Evolutionary conservation across 495 filamentous ascomycete genomes (phyloP).

Genomic region (Massariosphaeria phaeospora): DNA sequence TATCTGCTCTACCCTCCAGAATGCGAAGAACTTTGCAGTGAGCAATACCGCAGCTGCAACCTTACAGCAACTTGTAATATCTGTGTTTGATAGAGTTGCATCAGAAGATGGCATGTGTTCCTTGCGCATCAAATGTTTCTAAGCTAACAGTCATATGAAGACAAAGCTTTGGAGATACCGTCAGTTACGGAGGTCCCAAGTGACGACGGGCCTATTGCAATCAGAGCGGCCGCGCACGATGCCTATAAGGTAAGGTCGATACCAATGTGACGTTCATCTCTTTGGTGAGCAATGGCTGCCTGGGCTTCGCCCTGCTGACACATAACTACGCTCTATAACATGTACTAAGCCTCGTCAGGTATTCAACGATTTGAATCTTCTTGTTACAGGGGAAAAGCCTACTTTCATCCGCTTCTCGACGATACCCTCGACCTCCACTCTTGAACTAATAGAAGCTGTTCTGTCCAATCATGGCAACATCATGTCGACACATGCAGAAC

Average conservation of each 20-base stretch:
- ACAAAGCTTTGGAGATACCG: conserved; percentile 48
- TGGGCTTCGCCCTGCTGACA: too few relatives aligned
- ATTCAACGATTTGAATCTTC: conserved; percentile 82
- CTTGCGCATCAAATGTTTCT: not conserved
- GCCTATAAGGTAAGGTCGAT: conserved; percentile 69
- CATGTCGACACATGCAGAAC: conserved; percentile 72
- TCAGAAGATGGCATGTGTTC: conserved; percentile 63
- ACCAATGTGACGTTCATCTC: too few relatives aligned
- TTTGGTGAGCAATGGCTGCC: too few relatives aligned
- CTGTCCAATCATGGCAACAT: conserved; percentile 77
- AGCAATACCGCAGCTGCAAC: conserved; percentile 93
- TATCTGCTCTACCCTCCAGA: conserved; percentile 85
- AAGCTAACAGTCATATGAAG: conserved; percentile 25
- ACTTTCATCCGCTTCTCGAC: conserved; percentile 71
- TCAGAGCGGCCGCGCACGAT: conserved; percentile 76
- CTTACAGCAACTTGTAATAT: conserved; percentile 85
- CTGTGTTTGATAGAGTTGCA: conserved; percentile 85
- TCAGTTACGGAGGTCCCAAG: conserved; percentile 57
- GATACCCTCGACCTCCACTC: conserved; percentile 71
- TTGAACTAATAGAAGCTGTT: conserved; percentile 88
- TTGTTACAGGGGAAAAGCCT: conserved; percentile 76
- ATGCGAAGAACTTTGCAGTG: conserved; percentile 83
- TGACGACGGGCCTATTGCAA: conserved; percentile 56
- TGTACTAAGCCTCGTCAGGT: conserved; percentile 45
- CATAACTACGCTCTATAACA: too few relatives aligned